A percentile compares a stretch with the other conserved stretches of the same genome.
Conservation (phyloP, 768 basidiomycete species). For the Rhodotorula taiwanensis region DNA sequence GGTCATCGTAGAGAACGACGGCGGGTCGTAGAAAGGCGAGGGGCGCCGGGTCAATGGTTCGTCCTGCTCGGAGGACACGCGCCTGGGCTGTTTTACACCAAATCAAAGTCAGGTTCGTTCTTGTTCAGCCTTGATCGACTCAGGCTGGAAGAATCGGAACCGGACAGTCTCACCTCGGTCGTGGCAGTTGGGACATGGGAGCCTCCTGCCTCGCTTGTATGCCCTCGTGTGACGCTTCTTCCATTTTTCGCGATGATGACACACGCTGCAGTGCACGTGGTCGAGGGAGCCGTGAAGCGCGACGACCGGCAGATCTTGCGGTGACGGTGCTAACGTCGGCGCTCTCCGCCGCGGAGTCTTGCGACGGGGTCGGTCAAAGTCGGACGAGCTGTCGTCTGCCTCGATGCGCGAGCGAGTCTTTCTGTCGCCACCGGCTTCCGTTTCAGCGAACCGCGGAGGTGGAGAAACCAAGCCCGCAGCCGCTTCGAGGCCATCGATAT, state of each 20-base stretch:
- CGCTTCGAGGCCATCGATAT: slow-evolving; percentile 91
- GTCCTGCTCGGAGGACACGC: background rate
- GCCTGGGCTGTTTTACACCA: slow-evolving; percentile 59
- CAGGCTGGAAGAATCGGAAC: too few species aligned
- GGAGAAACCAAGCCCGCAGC: slow-evolving; percentile 56
- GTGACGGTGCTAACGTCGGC: background rate
- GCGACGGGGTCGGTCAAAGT: background rate
- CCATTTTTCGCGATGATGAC: slow-evolving; percentile 70
- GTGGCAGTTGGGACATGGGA: slow-evolving; percentile 77
- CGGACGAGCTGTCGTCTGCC: background rate
- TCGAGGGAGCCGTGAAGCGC: slow-evolving; percentile 16
- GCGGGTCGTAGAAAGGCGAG: slow-evolving; percentile 74
- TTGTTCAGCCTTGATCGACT: background rate
- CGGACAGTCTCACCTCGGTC: slow-evolving; percentile 60
- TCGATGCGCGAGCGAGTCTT: too few species aligned
- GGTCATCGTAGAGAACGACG: slow-evolving; percentile 91
- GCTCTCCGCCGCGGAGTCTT: background rate
- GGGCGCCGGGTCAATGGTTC: slow-evolving; percentile 59
- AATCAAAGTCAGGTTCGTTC: background rate
- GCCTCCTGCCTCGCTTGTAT: slow-evolving; percentile 64
- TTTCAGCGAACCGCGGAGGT: background rate
- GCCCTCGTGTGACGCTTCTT: slow-evolving; percentile 55
- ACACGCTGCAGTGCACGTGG: slow-evolving; percentile 58
- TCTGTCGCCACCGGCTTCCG: too few species aligned
- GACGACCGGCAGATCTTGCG: slow-evolving; percentile 10